Evolutionary conservation across 495 filamentous ascomycete species (phyloP), one percentile per base, ranked within the genome.

Genomic region (Staphylotrichum tortipilum): DNA sequence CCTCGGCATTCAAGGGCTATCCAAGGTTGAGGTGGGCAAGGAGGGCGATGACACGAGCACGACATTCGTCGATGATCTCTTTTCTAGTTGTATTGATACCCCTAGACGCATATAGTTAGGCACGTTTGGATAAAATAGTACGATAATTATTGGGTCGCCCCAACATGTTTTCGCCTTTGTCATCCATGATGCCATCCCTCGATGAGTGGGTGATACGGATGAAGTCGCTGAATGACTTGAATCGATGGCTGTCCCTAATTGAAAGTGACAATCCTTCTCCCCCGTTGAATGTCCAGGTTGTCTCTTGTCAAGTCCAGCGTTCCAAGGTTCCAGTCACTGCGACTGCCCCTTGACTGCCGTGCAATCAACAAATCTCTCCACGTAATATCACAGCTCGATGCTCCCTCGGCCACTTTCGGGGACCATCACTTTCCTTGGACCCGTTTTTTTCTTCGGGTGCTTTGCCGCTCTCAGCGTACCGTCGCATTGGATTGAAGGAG

Each of bases 11-110:
- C n/a, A n/a, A 8, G 53, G 57, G 0, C 7, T 21, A 18, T 53
- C 51, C 7, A 53, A 36, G 7, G 57, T 54, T n/a, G 57, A 56
- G 34, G 62, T 58, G 4, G 53, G 39, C 14, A 63, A 56, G 37
- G 56, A 51, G 17, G 44, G 44, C n/a, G 62, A 69, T 17, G 43
- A 47, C 21, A 26, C 22, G 10, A 45, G 56, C 10, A 59, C 50
- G 39, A 71, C 65, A 33, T 69, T 72, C 46, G 69, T 68, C 15
- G 69, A 72, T 22, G 66, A 69, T 35, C 47, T 72, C 22, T 65
- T 71, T 44, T 52, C 57, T 6, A 46, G 48, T 18, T 67, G 66
- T 45, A 50, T 71, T 23, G 57, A 62, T 44, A 54, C 47, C 34
- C 52, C 49, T 30, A 53, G 50, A 49, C 47, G 47, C 15, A 34